Evolutionary conservation across 805 yeast species (phyloP).

Genomic region (Kregervanrija pseudodelftensis): DNA sequence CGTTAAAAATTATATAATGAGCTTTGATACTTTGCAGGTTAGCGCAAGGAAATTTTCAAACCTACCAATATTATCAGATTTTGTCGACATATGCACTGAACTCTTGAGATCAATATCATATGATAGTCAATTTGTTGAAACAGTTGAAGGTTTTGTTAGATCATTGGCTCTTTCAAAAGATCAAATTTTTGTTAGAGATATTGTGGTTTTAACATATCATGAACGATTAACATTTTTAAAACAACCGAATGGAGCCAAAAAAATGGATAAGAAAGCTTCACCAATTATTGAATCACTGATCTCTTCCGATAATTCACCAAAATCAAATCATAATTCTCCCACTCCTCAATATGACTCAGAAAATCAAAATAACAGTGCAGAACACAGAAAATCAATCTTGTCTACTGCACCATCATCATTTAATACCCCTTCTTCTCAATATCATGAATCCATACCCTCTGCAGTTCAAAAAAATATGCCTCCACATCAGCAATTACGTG

Average conservation of each 20-base stretch:
- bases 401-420: neutral
- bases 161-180: neutral
- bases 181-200: neutral
- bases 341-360: too few species aligned
- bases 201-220: conserved; percentile 1
- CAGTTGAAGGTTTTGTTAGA: neutral
- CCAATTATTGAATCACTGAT: too few species aligned
- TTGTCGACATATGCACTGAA: neutral
- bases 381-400: neutral
- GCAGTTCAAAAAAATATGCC: too few species aligned
- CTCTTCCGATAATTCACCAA: too few species aligned
- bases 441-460: too few species aligned
- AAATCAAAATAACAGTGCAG: too few species aligned
- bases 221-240: conserved; percentile 4
- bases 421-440: neutral
- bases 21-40: conserved; percentile 49
- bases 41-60: conserved; percentile 24
- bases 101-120: neutral
- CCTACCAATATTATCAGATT: conserved; percentile 2
- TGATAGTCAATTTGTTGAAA: neutral
- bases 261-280: too few species aligned
- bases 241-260: neutral
- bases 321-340: too few species aligned
- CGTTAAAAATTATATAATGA: conserved; percentile 39
- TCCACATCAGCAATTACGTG: too few species aligned